These are phyloP conservation scores for Lepidium aucheri DNA, from an alignment of 345 rosid species.

Conservation along the genomic window DNA sequence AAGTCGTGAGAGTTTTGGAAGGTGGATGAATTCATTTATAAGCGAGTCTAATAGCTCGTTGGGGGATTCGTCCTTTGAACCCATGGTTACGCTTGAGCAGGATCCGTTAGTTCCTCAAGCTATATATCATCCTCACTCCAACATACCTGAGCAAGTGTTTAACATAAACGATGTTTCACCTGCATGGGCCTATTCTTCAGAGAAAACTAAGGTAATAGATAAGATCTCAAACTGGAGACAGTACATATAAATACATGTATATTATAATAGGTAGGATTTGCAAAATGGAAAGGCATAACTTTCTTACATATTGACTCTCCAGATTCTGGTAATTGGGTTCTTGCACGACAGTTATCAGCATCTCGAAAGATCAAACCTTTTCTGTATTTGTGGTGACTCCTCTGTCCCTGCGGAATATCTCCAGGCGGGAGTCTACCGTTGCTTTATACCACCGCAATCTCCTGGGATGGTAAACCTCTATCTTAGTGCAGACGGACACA, in stretches of 20 bases:
- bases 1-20: slow-evolving; percentile 82
- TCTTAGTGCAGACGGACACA: slow-evolving; percentile 70
- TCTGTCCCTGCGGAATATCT: slow-evolving; percentile 51
- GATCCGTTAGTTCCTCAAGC: slow-evolving; percentile 38
- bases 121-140: slow-evolving; percentile 28
- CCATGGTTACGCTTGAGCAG: slow-evolving; percentile 39
- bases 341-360: slow-evolving; percentile 48
- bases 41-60: slow-evolving; percentile 42
- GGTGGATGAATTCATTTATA: slow-evolving; percentile 60
- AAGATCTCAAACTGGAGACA: background rate
- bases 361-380: slow-evolving; percentile 48
- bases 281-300: background rate
- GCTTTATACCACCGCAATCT: slow-evolving; percentile 56
- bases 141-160: slow-evolving; percentile 49
- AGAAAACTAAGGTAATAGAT: slow-evolving; percentile 63
- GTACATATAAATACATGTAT: background rate
- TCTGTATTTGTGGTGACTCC: slow-evolving; percentile 67
- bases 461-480: slow-evolving; percentile 61
- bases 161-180: slow-evolving; percentile 75
- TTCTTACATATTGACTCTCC: slow-evolving; percentile 21
- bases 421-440: slow-evolving; percentile 80
- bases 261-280: background rate
- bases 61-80: slow-evolving; percentile 37
- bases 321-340: slow-evolving; percentile 68
- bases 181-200: slow-evolving; percentile 69